These are phyloP conservation scores for Achaetomium macrosporum DNA, from an alignment of 2,329 filamentous ascomycete species.

Conservation along the genomic window DNA sequence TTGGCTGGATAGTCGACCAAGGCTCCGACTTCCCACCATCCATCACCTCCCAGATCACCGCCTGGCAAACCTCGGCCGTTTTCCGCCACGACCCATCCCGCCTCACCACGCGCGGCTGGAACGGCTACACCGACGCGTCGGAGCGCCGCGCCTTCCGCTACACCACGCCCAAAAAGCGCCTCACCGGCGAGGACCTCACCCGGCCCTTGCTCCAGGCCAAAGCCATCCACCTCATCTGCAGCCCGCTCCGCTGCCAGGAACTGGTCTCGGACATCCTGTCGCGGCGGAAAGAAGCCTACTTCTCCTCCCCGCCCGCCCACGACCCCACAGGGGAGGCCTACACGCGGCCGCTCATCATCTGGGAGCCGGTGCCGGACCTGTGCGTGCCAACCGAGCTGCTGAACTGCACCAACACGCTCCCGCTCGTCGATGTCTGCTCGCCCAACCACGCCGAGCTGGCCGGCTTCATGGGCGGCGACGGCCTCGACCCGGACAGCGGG, in stretches of 20 bases:
- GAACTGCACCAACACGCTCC: conserved; percentile 58
- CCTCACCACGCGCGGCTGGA: conserved; percentile 86
- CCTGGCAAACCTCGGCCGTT: conserved; percentile 71
- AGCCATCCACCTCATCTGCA: conserved; percentile 85
- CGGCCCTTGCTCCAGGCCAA: conserved; percentile 60
- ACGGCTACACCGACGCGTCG: conserved; percentile 67
- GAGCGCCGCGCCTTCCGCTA: conserved; percentile 77
- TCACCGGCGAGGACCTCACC: conserved; percentile 67
- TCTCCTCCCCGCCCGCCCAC: not conserved
- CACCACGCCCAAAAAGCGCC: conserved; percentile 74
- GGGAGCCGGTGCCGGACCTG: conserved; percentile 90
- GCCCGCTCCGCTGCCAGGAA: conserved; percentile 67
- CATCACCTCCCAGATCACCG: conserved; percentile 57
- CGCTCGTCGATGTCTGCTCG: conserved; percentile 57
- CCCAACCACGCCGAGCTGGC: conserved; percentile 91
- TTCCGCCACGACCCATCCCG: conserved; percentile 60
- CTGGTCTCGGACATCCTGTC: conserved; percentile 66
- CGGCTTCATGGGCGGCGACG: conserved; percentile 66
- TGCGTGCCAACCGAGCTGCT: conserved; percentile 66
- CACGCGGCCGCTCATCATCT: conserved; percentile 69
- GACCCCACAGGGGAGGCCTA: conserved; percentile 26
- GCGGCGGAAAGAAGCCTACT: conserved; percentile 38
- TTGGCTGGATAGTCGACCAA: conserved; percentile 88
- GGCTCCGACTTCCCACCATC: conserved; percentile 77
- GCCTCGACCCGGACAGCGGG: conserved; percentile 49